A percentile compares a stretch with the other conserved stretches of the same genome.
Evolutionary conservation across 2,329 filamentous ascomycete genomes (phyloP).

Genomic region (Aspergillus floridensis): DNA sequence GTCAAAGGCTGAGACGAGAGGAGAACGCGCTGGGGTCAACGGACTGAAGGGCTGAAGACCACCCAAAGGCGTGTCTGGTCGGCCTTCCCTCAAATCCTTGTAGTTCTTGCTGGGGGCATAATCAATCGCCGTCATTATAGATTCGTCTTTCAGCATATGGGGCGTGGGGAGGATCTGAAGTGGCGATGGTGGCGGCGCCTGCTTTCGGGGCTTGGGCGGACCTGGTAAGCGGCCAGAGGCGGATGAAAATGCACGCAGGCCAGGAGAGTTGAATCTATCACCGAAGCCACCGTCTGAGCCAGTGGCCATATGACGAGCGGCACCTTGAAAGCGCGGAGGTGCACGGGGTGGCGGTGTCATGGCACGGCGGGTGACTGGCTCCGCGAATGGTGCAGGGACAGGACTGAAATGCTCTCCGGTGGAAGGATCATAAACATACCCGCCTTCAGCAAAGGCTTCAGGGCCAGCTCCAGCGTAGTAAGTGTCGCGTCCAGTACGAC

Average conservation of each 20-base stretch:
- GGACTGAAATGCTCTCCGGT: slow-evolving; percentile 33
- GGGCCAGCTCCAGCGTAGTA: slow-evolving; percentile 77
- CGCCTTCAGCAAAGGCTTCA: slow-evolving; percentile 64
- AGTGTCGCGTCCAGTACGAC: slow-evolving; percentile 52
- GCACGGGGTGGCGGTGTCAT: slow-evolving; percentile 89
- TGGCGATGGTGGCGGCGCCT: slow-evolving; percentile 68
- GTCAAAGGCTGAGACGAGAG: slow-evolving; percentile 79
- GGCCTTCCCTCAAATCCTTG: slow-evolving; percentile 67
- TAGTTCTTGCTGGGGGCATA: slow-evolving; percentile 77
- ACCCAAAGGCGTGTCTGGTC: slow-evolving; percentile 60
- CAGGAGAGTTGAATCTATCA: slow-evolving; percentile 33
- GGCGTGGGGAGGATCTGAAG: slow-evolving; percentile 81
- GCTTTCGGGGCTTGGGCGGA: slow-evolving; percentile 52
- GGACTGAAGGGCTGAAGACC: slow-evolving; percentile 67
- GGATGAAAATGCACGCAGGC: slow-evolving; percentile 64
- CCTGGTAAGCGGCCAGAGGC: slow-evolving; percentile 50
- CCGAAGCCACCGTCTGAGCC: slow-evolving; percentile 42
- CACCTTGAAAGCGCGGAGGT: slow-evolving; percentile 56
- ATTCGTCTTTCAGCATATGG: slow-evolving; percentile 78
- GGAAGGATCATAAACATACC: slow-evolving; percentile 55
- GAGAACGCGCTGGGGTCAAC: slow-evolving; percentile 70
- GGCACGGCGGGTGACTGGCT: slow-evolving; percentile 81
- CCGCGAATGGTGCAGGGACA: slow-evolving; percentile 64
- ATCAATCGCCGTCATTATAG: slow-evolving; percentile 69
- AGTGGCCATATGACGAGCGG: slow-evolving; percentile 46